A percentile compares a stretch with the other conserved stretches of the same genome.
These are phyloP conservation scores for Hypoxylon sp. DNA, from an alignment of 2,329 filamentous ascomycete species.

Conservation along the genomic window DNA sequence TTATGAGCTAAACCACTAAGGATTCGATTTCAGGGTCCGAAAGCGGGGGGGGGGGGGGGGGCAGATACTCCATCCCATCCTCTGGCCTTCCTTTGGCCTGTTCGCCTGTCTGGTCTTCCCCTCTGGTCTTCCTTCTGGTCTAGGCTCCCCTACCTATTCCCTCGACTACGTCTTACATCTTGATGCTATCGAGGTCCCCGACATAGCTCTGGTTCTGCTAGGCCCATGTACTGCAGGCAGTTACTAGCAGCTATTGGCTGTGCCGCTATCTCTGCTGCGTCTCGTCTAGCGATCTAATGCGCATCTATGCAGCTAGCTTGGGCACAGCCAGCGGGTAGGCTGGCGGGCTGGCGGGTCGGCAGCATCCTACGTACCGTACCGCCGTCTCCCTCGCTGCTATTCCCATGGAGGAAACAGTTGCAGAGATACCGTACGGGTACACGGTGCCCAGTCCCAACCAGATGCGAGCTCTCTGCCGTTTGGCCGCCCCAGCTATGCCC, in stretches of 20 bases:
- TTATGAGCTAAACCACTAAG: constrained; percentile 30
- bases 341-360: constrained; percentile 9
- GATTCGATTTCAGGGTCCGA: constrained; percentile 34
- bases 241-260: too few species aligned
- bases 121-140: too few species aligned
- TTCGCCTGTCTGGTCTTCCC: too few species aligned
- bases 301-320: neutral
- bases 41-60: constrained; percentile 39
- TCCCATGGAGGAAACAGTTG: neutral
- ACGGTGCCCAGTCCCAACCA: constrained; percentile 3
- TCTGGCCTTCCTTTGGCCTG: constrained; percentile 2
- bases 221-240: too few species aligned
- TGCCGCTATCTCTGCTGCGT: neutral
- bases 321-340: too few species aligned
- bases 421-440: constrained; percentile 8
- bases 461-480: constrained; percentile 6
- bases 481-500: constrained; percentile 8
- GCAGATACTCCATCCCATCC: constrained; percentile 17
- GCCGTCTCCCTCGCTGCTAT: neutral
- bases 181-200: neutral
- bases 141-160: neutral
- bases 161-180: neutral
- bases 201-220: too few species aligned
- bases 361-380: constrained; percentile 13
- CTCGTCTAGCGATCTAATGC: neutral